A percentile compares a stretch with the other conserved stretches of the same genome.
These are phyloP conservation scores for Ulvella scutata DNA, from an alignment of 139 green algal genomes.

Conservation along the genomic window DNA sequence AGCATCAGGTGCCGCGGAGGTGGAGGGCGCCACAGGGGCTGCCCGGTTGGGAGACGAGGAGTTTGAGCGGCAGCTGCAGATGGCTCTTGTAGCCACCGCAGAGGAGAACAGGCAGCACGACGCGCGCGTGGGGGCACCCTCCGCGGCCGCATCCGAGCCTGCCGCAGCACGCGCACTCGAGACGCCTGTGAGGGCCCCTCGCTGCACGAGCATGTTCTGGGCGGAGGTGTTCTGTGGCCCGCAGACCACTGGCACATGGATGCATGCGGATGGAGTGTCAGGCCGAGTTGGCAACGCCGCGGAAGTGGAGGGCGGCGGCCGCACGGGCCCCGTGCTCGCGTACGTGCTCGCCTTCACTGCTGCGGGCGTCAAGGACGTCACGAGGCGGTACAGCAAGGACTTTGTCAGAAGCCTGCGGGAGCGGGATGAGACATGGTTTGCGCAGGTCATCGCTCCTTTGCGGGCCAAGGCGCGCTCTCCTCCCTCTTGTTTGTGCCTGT, in stretches of 20 bases:
- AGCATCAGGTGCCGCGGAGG: slow-evolving; percentile 11
- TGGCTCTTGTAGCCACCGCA: slow-evolving; percentile 52
- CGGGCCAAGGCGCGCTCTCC: slow-evolving; percentile 4
- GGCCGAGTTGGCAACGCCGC: slow-evolving; percentile 40
- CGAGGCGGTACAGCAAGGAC: slow-evolving; percentile 14
- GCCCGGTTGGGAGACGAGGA: slow-evolving; percentile 56
- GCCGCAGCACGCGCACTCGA: background rate
- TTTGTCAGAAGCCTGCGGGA: background rate
- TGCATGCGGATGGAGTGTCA: slow-evolving; percentile 50
- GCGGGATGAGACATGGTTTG: background rate
- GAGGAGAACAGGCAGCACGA: slow-evolving; percentile 3
- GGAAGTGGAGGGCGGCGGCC: slow-evolving; percentile 6
- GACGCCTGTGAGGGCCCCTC: background rate
- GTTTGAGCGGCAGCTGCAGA: slow-evolving; percentile 62
- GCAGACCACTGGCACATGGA: slow-evolving; percentile 40
- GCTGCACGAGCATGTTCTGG: slow-evolving; percentile 25
- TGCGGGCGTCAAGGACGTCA: slow-evolving; percentile 50
- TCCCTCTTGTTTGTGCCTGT: background rate
- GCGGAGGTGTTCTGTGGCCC: slow-evolving; percentile 68
- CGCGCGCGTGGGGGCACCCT: background rate
- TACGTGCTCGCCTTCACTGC: slow-evolving; percentile 49
- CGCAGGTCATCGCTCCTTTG: slow-evolving; percentile 19
- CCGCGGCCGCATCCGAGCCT: background rate
- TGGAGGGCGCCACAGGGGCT: background rate
- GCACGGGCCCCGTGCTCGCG: slow-evolving; percentile 7